Evolutionary conservation across 345 rosid species (phyloP).

Genomic region (Acer negundo): DNA sequence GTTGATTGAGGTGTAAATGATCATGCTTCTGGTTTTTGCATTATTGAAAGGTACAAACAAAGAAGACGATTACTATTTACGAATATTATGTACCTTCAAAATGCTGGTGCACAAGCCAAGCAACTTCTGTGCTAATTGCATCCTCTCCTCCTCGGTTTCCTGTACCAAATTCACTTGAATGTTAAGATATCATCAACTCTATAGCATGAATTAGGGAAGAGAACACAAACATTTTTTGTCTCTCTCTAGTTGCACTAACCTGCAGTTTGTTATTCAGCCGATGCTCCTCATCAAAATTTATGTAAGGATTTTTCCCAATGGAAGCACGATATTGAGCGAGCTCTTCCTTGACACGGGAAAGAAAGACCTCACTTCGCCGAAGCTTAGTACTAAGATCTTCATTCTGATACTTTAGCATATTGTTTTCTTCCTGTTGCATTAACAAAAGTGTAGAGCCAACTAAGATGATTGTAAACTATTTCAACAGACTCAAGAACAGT

Average conservation of each 20-base stretch:
- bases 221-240: background rate
- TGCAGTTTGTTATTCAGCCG: constrained; percentile 51
- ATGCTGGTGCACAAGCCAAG: constrained; percentile 68
- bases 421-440: constrained; percentile 84
- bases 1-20: background rate
- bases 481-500: background rate
- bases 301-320: constrained; percentile 46
- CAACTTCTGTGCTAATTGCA: constrained; percentile 68
- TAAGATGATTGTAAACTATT: background rate
- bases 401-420: constrained; percentile 64
- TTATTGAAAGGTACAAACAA: background rate
- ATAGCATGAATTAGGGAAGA: background rate
- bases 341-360: constrained; percentile 79
- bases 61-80: background rate
- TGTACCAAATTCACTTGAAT: constrained; percentile 24
- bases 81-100: constrained; percentile 48
- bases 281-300: constrained; percentile 61
- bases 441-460: background rate
- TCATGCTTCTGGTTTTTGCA: background rate
- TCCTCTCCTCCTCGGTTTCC: constrained; percentile 72
- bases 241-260: constrained; percentile 35
- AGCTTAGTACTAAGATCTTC: constrained; percentile 74
- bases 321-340: constrained; percentile 71
- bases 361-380: constrained; percentile 49
- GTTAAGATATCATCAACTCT: constrained; percentile 11